Base-by-base conservation (phyloP, 1,284 basidiomycete species). In the Naganishia sp. region DNA sequence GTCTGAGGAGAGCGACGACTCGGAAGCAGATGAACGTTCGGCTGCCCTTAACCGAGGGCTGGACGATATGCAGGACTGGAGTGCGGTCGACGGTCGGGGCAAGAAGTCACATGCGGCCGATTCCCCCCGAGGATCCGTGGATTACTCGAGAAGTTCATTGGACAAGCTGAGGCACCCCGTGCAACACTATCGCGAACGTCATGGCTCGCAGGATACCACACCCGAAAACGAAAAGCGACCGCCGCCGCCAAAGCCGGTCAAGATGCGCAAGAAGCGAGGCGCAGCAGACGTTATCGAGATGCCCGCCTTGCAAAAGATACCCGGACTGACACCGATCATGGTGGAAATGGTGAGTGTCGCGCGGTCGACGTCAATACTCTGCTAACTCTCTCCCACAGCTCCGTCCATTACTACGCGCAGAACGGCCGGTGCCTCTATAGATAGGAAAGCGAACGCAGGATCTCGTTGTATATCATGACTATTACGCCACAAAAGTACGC, bases 261-360 rank as follows among this genome's bases (percentile, higher is more conserved):
- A 67, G 66, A 50, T 53, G 15, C 49, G 55, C 23, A 63, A 69
- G 49, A 72, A 72, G 53, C 78, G 78, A 75, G 74, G 78, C 74
- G 75, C 80, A 68, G 83, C 36, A 28, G 77, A 81, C 1, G 76
- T 82, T 49, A 79, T 90, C 48, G 85, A 86, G 70, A 86, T 88
- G 56, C 95, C 95, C 0, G 86, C 90, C 67, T 82, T 97, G 60
- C 82, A 83, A 66, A 84, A 88, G 71, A 86, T 96, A 66, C 87
- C 89, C 25, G 84, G 86, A 68, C 76, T 97, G 28, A 81, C 94
- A 43, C 91, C 93, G 1, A 73, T 97, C 33, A 96, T 96, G 76
- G 85, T 89, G 54, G 94, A 96, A 80, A 87, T 94, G 83, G 92
- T 94, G 71, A 77, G 87, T 65, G 9, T 6, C 13, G 10, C n/a